Evolutionary conservation across 352 stramenopile species (phyloP).

Genomic region (Pythium coloratum): DNA sequence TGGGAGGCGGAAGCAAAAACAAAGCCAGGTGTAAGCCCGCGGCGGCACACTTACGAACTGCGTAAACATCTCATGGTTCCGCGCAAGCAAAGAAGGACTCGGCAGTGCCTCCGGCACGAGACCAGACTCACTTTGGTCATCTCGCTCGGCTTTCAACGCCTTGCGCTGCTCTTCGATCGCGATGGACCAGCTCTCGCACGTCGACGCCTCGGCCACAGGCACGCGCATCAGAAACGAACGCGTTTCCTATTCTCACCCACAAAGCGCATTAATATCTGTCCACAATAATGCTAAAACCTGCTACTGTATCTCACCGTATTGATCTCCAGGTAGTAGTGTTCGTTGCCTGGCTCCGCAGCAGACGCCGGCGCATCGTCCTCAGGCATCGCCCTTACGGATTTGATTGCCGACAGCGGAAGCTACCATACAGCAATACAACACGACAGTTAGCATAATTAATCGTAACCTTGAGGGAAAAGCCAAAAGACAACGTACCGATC

Average conservation of each 20-base stretch:
- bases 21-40: slow-evolving; percentile 27
- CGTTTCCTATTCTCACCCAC: slow-evolving; percentile 40
- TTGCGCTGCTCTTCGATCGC: slow-evolving; percentile 85
- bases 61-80: slow-evolving; percentile 78
- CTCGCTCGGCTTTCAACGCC: slow-evolving; percentile 48
- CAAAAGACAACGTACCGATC: slow-evolving; percentile 36
- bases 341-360: slow-evolving; percentile 48
- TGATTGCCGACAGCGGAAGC: slow-evolving; percentile 66
- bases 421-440: slow-evolving; percentile 15
- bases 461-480: no score
- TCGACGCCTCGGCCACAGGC: slow-evolving; percentile 63
- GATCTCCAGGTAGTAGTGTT: slow-evolving; percentile 87
- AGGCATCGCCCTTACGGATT: slow-evolving; percentile 69
- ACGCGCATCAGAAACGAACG: slow-evolving; percentile 78
- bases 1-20: slow-evolving; percentile 6
- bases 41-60: slow-evolving; percentile 67
- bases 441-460: no score
- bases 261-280: neutral
- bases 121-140: slow-evolving; percentile 54
- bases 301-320: slow-evolving; percentile 40
- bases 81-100: slow-evolving; percentile 67
- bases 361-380: slow-evolving; percentile 62
- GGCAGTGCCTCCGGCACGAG: slow-evolving; percentile 46
- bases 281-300: no score
- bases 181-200: slow-evolving; percentile 84